Evolutionary conservation across 306 rosid genomes (phyloP).

Genomic region (Lablab purpureus): DNA sequence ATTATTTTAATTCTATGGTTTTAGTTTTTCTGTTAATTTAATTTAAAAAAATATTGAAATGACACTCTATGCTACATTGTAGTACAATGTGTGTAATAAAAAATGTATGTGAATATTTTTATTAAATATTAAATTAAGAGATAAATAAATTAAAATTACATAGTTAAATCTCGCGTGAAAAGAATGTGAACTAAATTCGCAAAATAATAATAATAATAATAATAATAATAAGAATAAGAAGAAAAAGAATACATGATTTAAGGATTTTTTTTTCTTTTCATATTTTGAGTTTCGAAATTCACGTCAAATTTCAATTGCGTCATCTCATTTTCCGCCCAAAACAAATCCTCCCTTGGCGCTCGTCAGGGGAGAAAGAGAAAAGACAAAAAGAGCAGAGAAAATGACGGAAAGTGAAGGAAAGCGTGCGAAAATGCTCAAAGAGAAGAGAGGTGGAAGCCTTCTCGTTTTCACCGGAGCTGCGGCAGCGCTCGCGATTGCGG

Average conservation of each 20-base stretch:
- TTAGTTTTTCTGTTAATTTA: no score
- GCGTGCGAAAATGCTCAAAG: constrained; percentile 63
- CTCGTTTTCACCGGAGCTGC: constrained; percentile 82
- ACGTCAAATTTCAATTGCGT: constrained; percentile 40
- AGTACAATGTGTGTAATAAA: no score
- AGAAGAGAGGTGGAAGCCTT: constrained; percentile 51
- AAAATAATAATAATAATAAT: no score
- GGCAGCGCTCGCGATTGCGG: constrained; percentile 75
- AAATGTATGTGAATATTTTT: no score
- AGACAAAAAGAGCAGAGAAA: constrained; percentile 46
- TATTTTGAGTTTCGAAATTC: constrained; percentile 21
- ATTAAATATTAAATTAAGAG: no score
- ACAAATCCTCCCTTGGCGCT: constrained; percentile 66
- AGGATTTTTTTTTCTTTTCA: not conserved
- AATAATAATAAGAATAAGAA: not conserved
- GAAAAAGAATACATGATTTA: no score
- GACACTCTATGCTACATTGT: no score
- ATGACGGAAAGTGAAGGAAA: constrained; percentile 66
- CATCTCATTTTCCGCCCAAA: constrained; percentile 52
- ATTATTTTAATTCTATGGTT: no score
- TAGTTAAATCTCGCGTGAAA: no score
- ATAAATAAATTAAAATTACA: no score
- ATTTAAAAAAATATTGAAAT: no score
- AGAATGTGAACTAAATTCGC: no score
- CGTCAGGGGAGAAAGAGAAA: constrained; percentile 48